Conservation (phyloP, 345 rosid species). For the Adansonia digitata region DNA sequence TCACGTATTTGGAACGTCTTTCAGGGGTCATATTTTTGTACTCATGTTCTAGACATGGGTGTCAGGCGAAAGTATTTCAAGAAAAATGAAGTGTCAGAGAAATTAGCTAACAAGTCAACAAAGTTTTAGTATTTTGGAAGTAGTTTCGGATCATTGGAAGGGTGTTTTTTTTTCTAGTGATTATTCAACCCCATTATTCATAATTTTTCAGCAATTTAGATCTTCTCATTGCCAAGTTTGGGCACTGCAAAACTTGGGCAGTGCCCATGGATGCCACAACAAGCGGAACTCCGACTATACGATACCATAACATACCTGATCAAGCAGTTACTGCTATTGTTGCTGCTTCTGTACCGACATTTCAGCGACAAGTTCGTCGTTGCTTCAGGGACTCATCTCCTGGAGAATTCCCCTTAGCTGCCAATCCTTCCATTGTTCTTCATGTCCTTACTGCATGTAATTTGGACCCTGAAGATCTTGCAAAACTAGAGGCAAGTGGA, state of each 20-base stretch:
- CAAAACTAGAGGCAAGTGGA: conserved; percentile 83
- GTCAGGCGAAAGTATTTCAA: too few species aligned
- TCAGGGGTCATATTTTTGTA: too few species aligned
- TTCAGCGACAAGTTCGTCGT: conserved; percentile 68
- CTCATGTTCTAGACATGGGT: too few species aligned
- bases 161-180: conserved; percentile 6
- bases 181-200: conserved; percentile 11
- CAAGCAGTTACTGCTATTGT: conserved; percentile 54
- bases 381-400: conserved; percentile 77
- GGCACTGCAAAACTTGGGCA: conserved; percentile 56
- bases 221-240: conserved; percentile 26
- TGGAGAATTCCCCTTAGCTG: conserved; percentile 96
- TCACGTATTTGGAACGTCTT: too few species aligned
- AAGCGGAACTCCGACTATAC: conserved; percentile 61
- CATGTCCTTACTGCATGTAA: conserved; percentile 83
- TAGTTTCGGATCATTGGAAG: conserved; percentile 15
- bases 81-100: too few species aligned
- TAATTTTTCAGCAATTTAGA: conserved; percentile 26
- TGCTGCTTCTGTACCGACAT: conserved; percentile 43
- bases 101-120: background rate
- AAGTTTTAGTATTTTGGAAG: background rate
- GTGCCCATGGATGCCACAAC: conserved; percentile 93
- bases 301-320: conserved; percentile 66
- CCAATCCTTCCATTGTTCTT: conserved; percentile 86
- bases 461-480: conserved; percentile 92